phyloP scores from a whole-genome alignment of 768 basidiomycete species.

The Harrya chromipes region DNA sequence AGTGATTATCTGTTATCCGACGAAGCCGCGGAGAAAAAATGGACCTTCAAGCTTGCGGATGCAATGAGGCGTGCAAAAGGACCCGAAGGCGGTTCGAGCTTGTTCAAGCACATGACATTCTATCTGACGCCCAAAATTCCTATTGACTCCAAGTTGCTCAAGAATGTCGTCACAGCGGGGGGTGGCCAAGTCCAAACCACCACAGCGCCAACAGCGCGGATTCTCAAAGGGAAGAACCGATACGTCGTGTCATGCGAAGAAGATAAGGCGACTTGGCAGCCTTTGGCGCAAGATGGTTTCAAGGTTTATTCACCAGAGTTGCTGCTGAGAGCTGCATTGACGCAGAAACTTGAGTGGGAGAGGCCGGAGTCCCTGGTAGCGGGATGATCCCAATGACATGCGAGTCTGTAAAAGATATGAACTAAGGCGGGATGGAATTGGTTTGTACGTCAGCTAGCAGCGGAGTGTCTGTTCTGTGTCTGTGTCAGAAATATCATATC shows the following conservation, averaged over 20 bases:
- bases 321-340: constrained; percentile 58
- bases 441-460: too few species aligned
- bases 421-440: too few species aligned
- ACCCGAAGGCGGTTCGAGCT: constrained; percentile 39
- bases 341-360: constrained; percentile 67
- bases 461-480: too few species aligned
- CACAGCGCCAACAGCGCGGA: constrained; percentile 51
- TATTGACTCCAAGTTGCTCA: constrained; percentile 58
- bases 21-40: constrained; percentile 58
- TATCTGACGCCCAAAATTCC: constrained; percentile 70
- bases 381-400: neutral
- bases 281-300: constrained; percentile 47
- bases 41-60: constrained; percentile 58
- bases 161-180: constrained; percentile 62
- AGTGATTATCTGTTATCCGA: constrained; percentile 59
- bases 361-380: constrained; percentile 29
- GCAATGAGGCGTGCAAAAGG: constrained; percentile 57
- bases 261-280: constrained; percentile 65
- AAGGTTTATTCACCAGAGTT: constrained; percentile 70
- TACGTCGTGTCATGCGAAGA: constrained; percentile 65
- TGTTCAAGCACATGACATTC: constrained; percentile 67
- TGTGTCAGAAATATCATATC: too few species aligned
- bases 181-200: constrained; percentile 66
- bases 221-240: constrained; percentile 50
- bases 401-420: too few species aligned